Evolutionary conservation across 140 eudicot species (phyloP).

Genomic region (Bidens hawaiensis): DNA sequence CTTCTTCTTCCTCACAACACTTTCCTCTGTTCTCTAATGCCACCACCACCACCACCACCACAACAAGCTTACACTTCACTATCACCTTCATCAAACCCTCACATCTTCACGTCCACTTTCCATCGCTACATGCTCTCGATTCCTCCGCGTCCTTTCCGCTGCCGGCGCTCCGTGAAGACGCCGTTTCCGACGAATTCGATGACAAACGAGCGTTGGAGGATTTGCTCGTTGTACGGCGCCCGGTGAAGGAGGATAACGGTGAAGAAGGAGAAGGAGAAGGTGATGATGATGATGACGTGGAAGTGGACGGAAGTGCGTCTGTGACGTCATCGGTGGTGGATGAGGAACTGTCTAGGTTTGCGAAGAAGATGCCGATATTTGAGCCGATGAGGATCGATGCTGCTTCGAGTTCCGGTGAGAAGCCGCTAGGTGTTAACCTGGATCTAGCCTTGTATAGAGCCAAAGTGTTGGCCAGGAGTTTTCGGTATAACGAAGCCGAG

Average conservation of each 20-base stretch:
- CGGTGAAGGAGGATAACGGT: background rate
- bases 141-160: constrained; percentile 47
- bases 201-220: background rate
- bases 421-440: constrained; percentile 66
- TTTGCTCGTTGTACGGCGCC: background rate
- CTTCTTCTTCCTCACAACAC: constrained; percentile 31
- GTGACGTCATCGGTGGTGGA: background rate
- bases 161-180: constrained; percentile 24
- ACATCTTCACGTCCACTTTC: constrained; percentile 34
- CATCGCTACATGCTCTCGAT: constrained; percentile 36
- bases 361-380: background rate
- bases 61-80: constrained; percentile 38
- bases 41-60: no score
- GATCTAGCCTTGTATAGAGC: constrained; percentile 87
- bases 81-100: constrained; percentile 50
- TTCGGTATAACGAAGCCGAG: constrained; percentile 66
- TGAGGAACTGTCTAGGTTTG: background rate
- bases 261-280: background rate
- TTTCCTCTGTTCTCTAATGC: constrained; percentile 29
- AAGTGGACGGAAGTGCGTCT: background rate
- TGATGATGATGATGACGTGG: background rate
- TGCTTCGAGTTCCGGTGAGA: constrained; percentile 38
- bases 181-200: constrained; percentile 5
- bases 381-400: background rate
- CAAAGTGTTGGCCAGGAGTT: constrained; percentile 60